phyloP scores from a whole-genome alignment of 1,284 basidiomycete species.

The Sporisorium reilianum region DNA sequence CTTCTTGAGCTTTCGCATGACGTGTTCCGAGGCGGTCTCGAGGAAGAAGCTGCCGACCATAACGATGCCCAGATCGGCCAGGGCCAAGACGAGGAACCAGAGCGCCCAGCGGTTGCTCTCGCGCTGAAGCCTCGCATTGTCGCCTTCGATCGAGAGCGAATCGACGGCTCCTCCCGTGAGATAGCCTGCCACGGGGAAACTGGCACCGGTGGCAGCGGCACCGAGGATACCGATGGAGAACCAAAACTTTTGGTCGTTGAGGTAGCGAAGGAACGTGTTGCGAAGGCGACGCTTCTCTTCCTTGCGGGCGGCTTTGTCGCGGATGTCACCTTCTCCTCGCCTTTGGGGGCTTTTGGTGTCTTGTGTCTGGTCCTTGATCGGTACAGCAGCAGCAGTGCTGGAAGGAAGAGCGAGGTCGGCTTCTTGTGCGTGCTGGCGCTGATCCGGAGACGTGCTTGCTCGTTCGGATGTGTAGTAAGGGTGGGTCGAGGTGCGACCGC shows the following conservation, averaged over 20 bases:
- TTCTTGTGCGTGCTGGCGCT: conserved; percentile 45
- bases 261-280: conserved; percentile 35
- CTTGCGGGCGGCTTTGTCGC: conserved; percentile 24
- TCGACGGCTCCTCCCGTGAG: conserved; percentile 61
- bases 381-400: conserved; percentile 17
- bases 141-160: conserved; percentile 51
- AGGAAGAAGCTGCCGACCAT: conserved; percentile 57
- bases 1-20: conserved; percentile 56
- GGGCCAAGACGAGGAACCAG: conserved; percentile 60
- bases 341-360: conserved; percentile 9
- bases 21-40: conserved; percentile 61
- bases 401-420: conserved; percentile 20
- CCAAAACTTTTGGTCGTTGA: conserved; percentile 45
- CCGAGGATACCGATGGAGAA: conserved; percentile 51
- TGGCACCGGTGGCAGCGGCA: conserved; percentile 60
- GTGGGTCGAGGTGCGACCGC: conserved; percentile 35
- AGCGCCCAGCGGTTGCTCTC: conserved; percentile 54
- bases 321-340: conserved; percentile 7
- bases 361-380: conserved; percentile 2
- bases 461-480: conserved; percentile 26
- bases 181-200: conserved; percentile 70
- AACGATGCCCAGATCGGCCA: conserved; percentile 50
- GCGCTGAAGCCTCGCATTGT: conserved; percentile 33
- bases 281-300: conserved; percentile 39
- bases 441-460: conserved; percentile 22